Conservation (phyloP, 176 grass and related monocot genomes). For the Dendrocalamus sinicus region DNA sequence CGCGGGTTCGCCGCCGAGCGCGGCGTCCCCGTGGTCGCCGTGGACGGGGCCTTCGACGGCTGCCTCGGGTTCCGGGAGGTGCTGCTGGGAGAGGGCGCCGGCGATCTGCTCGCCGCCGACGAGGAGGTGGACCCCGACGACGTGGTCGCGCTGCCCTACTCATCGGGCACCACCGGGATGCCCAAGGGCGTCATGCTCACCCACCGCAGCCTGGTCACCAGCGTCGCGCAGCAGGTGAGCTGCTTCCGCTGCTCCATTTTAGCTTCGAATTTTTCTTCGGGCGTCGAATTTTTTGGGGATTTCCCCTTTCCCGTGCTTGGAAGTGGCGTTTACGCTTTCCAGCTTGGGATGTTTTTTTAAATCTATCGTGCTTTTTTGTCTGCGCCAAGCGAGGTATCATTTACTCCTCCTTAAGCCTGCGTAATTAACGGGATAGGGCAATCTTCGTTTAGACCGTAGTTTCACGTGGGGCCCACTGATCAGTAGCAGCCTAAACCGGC, state of each 20-base stretch:
- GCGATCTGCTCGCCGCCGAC: slow-evolving; percentile 41
- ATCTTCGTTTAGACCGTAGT: neutral
- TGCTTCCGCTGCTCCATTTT: neutral
- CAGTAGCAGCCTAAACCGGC: slow-evolving; percentile 8
- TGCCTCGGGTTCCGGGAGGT: slow-evolving; percentile 53
- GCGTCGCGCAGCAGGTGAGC: slow-evolving; percentile 86
- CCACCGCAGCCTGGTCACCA: slow-evolving; percentile 91
- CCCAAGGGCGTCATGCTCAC: slow-evolving; percentile 98
- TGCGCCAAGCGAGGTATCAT: slow-evolving; percentile 49
- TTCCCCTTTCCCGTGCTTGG: neutral
- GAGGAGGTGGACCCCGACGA: slow-evolving; percentile 66
- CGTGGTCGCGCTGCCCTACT: slow-evolving; percentile 80
- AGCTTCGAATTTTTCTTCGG: neutral
- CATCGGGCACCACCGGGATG: slow-evolving; percentile 81
- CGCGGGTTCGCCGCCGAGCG: slow-evolving; percentile 58
- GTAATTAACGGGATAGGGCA: neutral
- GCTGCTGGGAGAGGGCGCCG: slow-evolving; percentile 42
- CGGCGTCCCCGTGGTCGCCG: slow-evolving; percentile 51
- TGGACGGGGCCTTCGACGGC: slow-evolving; percentile 46
- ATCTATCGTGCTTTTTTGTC: slow-evolving; percentile 26
- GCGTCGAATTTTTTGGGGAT: neutral
- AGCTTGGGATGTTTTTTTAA: neutral
- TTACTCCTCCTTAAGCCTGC: neutral
- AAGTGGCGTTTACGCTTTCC: slow-evolving; percentile 16
- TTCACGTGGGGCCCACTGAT: slow-evolving; percentile 19